Evolutionary conservation across 1,139 yeast genomes (phyloP).

Genomic region (Protomyces gravidus): DNA sequence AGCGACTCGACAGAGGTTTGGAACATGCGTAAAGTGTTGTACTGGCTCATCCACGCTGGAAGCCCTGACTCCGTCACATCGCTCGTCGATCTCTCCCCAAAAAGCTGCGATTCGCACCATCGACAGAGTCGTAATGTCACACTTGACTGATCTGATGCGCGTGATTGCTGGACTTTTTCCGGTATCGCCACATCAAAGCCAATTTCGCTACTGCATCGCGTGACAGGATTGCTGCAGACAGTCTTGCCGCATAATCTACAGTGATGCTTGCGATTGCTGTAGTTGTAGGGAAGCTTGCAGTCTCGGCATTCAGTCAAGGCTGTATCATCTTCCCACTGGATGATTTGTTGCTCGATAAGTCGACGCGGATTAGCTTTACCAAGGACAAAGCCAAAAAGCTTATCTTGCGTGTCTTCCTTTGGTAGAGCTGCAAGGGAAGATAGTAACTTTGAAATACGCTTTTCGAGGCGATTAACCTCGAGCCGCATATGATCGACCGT

Average conservation of each 20-base stretch:
- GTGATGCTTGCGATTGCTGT: constrained; percentile 73
- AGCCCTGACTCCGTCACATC: constrained; percentile 34
- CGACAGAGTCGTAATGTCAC: background rate
- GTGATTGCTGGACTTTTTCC: constrained; percentile 4
- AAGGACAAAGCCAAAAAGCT: constrained; percentile 3
- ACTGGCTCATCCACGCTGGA: constrained; percentile 36
- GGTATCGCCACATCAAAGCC: background rate
- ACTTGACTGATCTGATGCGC: background rate
- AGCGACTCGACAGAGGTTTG: constrained; percentile 39
- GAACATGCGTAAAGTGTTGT: constrained; percentile 39
- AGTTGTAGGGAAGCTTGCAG: constrained; percentile 56
- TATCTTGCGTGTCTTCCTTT: background rate
- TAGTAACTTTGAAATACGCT: constrained; percentile 54
- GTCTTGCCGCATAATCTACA: constrained; percentile 79
- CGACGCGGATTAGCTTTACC: constrained; percentile 34
- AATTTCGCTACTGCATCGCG: constrained; percentile 53
- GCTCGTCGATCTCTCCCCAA: too few species aligned
- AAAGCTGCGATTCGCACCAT: background rate
- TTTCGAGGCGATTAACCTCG: constrained; percentile 50
- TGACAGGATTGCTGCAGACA: constrained; percentile 65
- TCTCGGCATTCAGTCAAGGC: constrained; percentile 55
- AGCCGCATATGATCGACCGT: constrained; percentile 33
- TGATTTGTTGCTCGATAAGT: constrained; percentile 51
- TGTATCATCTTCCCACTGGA: constrained; percentile 65
- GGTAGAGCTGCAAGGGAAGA: constrained; percentile 35